A percentile compares a stretch with the other conserved stretches of the same genome.
These are phyloP conservation scores for Curvularia sp. DNA, from an alignment of 2,329 filamentous ascomycete species.

Conservation along the genomic window DNA sequence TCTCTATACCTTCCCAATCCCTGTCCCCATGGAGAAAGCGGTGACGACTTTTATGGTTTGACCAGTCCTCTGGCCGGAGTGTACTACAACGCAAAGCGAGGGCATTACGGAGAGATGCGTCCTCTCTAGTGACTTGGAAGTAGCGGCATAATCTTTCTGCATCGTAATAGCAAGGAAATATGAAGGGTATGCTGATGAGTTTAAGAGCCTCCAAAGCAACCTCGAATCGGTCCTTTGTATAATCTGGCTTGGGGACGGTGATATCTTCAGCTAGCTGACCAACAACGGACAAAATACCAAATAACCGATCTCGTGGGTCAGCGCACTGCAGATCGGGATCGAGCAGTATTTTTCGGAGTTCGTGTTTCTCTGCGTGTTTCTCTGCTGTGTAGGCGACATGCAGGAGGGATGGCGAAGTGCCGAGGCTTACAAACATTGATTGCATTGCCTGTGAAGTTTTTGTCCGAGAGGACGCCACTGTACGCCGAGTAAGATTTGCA, in stretches of 20 bases:
- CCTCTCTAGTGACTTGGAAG: background rate
- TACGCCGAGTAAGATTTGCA: too few relatives aligned
- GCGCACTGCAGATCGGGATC: background rate
- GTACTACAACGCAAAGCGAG: background rate
- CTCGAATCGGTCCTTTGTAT: background rate
- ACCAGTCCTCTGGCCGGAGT: too few relatives aligned
- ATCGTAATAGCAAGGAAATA: too few relatives aligned
- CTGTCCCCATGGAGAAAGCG: too few relatives aligned
- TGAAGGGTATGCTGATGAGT: too few relatives aligned
- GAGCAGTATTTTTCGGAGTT: background rate
- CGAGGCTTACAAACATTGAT: too few relatives aligned
- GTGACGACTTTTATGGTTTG: background rate
- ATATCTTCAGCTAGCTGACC: background rate
- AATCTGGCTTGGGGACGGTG: background rate
- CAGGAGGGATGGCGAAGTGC: background rate
- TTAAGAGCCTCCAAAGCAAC: background rate
- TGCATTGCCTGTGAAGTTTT: background rate
- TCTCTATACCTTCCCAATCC: background rate
- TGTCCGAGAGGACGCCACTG: background rate
- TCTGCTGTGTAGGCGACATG: background rate
- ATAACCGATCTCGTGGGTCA: background rate
- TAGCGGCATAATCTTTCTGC: background rate
- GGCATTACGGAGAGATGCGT: background rate
- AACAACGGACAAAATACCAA: background rate
- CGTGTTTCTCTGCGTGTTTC: too few relatives aligned